phyloP scores from a whole-genome alignment of 2,329 filamentous ascomycete species.

The Juglanconis sp. region DNA sequence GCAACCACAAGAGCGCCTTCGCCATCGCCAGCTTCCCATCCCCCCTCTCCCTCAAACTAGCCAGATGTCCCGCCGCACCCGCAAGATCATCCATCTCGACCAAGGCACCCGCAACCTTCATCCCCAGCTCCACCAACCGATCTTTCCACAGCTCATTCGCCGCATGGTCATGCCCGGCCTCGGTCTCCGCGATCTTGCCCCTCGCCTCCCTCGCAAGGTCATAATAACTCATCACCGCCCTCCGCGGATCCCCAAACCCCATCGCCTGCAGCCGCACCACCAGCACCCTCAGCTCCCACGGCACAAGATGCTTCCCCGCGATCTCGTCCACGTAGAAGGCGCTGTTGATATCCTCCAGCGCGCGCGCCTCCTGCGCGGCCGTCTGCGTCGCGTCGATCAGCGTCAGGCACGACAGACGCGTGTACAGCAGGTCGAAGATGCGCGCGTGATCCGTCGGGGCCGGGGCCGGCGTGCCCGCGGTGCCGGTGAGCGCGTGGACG shows the following conservation, averaged over 20 bases:
- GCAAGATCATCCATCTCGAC: constrained; percentile 86
- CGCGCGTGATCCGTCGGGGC: constrained; percentile 56
- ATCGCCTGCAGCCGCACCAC: constrained; percentile 81
- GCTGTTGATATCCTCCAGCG: constrained; percentile 59
- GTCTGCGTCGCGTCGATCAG: constrained; percentile 70
- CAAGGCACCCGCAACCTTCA: constrained; percentile 62
- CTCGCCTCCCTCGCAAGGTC: constrained; percentile 80
- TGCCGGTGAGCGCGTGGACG: constrained; percentile 56
- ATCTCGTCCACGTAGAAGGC: constrained; percentile 54
- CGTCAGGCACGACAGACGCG: constrained; percentile 76
- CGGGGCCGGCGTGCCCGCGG: constrained; percentile 34
- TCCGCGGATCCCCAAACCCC: constrained; percentile 77
- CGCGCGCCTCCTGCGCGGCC: constrained; percentile 65
- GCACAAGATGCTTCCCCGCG: constrained; percentile 64
- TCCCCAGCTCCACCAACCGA: constrained; percentile 71
- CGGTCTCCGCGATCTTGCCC: constrained; percentile 50
- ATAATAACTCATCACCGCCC: constrained; percentile 87
- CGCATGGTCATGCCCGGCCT: constrained; percentile 44
- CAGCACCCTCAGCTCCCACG: constrained; percentile 83
- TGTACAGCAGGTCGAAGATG: constrained; percentile 78
- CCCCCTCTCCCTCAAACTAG: constrained; percentile 46
- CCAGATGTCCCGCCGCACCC: constrained; percentile 72
- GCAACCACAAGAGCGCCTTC: constrained; percentile 68
- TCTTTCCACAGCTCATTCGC: constrained; percentile 65
- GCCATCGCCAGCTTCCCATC: constrained; percentile 43